Percentiles rank a stretch among this genome's conserved stretches.
These are phyloP conservation scores for Hemisphaericaspora subhashii DNA, from an alignment of 1,139 yeast species.

Conservation along the genomic window DNA sequence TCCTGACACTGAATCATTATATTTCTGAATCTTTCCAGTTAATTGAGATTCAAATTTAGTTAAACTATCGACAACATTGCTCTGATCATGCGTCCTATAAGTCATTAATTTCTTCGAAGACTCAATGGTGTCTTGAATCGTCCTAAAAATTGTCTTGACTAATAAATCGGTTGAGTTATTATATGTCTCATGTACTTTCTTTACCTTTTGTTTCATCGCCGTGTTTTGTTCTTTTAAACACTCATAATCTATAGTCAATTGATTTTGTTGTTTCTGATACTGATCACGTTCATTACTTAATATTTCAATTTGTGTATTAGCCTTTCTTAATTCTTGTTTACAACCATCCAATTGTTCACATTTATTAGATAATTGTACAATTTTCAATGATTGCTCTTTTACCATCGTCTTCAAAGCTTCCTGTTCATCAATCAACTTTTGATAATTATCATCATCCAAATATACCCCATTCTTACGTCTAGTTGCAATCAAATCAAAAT, in stretches of 20 bases:
- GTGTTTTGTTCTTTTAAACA: neutral
- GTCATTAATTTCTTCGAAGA: slow-evolving; percentile 6
- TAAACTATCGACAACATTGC: slow-evolving; percentile 1
- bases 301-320: slow-evolving; percentile 9
- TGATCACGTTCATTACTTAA: slow-evolving; percentile 3
- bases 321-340: slow-evolving; percentile 10
- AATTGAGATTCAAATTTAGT: slow-evolving; percentile 8
- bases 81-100: slow-evolving; percentile 1
- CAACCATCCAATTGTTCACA: slow-evolving; percentile 11
- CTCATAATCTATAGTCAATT: neutral
- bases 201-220: slow-evolving; percentile 5
- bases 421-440: slow-evolving; percentile 40
- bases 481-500: slow-evolving; percentile 61
- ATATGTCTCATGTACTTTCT: slow-evolving; percentile 9
- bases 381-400: slow-evolving; percentile 20
- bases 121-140: slow-evolving; percentile 9
- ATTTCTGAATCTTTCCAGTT: slow-evolving; percentile 4
- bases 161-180: slow-evolving; percentile 10
- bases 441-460: slow-evolving; percentile 59
- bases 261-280: slow-evolving; percentile 1
- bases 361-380: slow-evolving; percentile 17
- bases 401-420: slow-evolving; percentile 26
- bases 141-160: slow-evolving; percentile 10
- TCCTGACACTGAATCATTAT: no score
- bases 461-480: slow-evolving; percentile 63